Evolutionary conservation across 73 alveolate genomes (phyloP).

Genomic region (Durusdinium trenchii): DNA sequence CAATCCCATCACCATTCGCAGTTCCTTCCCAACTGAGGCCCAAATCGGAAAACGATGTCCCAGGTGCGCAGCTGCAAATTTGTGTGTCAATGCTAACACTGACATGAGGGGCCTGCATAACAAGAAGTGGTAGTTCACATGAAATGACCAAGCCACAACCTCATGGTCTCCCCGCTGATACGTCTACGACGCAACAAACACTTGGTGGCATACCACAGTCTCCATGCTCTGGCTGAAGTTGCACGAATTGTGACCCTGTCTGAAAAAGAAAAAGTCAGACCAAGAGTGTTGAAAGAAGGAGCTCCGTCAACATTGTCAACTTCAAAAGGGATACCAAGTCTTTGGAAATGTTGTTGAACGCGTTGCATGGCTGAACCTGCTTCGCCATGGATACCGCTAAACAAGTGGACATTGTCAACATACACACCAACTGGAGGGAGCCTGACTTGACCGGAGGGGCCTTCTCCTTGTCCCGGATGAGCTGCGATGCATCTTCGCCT

Average conservation of each 20-base stretch:
- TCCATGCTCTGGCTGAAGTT: conserved; percentile 14
- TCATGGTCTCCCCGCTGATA: neutral
- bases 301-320: neutral
- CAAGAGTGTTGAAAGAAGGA: neutral
- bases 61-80: neutral
- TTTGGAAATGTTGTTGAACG: neutral
- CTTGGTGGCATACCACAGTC: conserved; percentile 18
- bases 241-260: neutral
- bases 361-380: neutral
- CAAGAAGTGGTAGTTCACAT: neutral
- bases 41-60: conserved; percentile 26
- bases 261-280: neutral
- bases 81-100: neutral
- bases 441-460: conserved; percentile 2
- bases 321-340: conserved; percentile 1
- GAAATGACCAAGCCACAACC: conserved; percentile 32
- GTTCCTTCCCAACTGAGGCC: neutral
- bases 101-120: conserved; percentile 1
- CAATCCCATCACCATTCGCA: neutral
- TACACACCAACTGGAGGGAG: conserved; percentile 15
- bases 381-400: neutral
- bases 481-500: neutral
- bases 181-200: neutral
- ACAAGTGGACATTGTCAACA: conserved; percentile 49
- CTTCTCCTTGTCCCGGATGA: neutral